Percentiles rank a stretch among this genome's conserved stretches.
These are phyloP conservation scores for Quercus tomentella DNA, from an alignment of 331 rosid species.

Conservation along the genomic window DNA sequence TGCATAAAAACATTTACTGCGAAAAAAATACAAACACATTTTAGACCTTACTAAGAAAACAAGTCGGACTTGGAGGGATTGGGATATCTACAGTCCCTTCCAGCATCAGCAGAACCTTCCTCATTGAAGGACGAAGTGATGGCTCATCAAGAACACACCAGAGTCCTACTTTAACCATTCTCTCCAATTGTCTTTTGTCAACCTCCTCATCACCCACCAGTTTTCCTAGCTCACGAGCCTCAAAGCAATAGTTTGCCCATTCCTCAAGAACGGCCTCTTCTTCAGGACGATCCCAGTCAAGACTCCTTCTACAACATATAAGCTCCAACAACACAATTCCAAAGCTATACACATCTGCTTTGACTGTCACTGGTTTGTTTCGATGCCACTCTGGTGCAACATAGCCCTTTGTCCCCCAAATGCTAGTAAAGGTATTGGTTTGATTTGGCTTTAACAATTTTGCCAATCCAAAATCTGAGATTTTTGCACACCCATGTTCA, in stretches of 20 bases:
- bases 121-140: constrained; percentile 10
- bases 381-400: constrained; percentile 42
- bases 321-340: constrained; percentile 45
- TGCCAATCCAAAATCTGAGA: constrained; percentile 54
- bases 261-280: constrained; percentile 7
- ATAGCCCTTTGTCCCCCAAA: constrained; percentile 55
- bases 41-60: background rate
- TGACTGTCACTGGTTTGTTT: constrained; percentile 34
- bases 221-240: background rate
- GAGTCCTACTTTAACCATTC: constrained; percentile 3
- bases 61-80: background rate
- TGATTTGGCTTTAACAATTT: constrained; percentile 47
- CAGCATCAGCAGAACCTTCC: constrained; percentile 10
- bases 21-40: too few species aligned
- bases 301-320: constrained; percentile 34
- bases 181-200: background rate
- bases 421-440: constrained; percentile 34
- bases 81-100: constrained; percentile 14
- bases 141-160: constrained; percentile 17
- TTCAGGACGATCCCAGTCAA: constrained; percentile 7
- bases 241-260: background rate
- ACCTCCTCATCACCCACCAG: background rate
- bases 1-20: too few species aligned
- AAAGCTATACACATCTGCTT: constrained; percentile 45
- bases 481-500: constrained; percentile 34